Evolutionary conservation across 768 basidiomycete genomes (phyloP).

Genomic region (Rhodotorula sphaerocarpa): DNA sequence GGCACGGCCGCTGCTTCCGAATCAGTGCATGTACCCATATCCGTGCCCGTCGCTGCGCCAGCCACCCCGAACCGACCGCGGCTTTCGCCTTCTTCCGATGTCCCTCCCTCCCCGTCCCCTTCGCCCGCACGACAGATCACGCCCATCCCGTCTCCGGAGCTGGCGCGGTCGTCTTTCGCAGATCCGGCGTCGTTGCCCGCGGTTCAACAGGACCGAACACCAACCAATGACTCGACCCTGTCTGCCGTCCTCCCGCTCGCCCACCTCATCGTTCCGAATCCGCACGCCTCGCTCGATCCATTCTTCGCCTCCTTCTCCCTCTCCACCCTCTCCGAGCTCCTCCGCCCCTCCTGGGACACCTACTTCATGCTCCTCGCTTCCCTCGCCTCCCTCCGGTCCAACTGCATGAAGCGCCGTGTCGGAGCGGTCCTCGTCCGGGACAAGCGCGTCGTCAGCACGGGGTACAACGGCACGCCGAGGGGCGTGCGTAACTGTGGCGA

Average conservation of each 20-base stretch:
- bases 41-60: slow-evolving; percentile 7
- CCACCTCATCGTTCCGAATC: slow-evolving; percentile 51
- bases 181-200: neutral
- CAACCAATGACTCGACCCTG: slow-evolving; percentile 9
- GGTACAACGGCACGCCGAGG: slow-evolving; percentile 85
- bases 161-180: neutral
- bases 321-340: slow-evolving; percentile 8
- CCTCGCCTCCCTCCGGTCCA: slow-evolving; percentile 25
- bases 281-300: slow-evolving; percentile 6
- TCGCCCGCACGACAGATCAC: slow-evolving; percentile 19
- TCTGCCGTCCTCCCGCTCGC: slow-evolving; percentile 49
- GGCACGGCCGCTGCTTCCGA: neutral
- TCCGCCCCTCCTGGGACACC: slow-evolving; percentile 35
- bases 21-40: too few relatives aligned
- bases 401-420: slow-evolving; percentile 60
- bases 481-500: slow-evolving; percentile 81
- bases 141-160: slow-evolving; percentile 13
- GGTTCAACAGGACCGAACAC: neutral
- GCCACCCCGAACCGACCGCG: slow-evolving; percentile 26
- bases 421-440: slow-evolving; percentile 83
- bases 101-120: slow-evolving; percentile 12
- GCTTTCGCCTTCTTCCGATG: neutral
- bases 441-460: slow-evolving; percentile 48
- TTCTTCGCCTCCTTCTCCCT: slow-evolving; percentile 18
- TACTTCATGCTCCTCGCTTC: slow-evolving; percentile 36